Evolutionary conservation across 2,329 filamentous ascomycete genomes (phyloP).

Genomic region (Beauveria varroae): DNA sequence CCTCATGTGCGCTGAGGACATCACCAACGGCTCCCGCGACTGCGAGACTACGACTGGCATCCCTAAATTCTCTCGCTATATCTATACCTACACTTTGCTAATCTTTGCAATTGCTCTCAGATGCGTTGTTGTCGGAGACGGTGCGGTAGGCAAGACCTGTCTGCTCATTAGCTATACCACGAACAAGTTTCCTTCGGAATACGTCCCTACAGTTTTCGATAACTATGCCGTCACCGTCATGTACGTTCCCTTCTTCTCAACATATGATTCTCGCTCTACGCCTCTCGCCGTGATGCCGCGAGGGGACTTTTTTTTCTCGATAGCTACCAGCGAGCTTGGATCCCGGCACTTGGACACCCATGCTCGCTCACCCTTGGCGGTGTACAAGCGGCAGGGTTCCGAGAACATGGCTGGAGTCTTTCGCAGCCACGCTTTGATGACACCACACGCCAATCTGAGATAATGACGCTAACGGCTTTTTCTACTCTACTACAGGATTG

Average conservation of each 20-base stretch:
- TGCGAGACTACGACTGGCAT: neutral
- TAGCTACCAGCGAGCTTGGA: neutral
- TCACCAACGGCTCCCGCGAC: neutral
- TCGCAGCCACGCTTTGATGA: neutral
- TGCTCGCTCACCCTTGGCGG: neutral
- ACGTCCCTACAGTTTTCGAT: constrained; percentile 98
- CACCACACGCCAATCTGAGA: neutral
- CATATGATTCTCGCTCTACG: neutral
- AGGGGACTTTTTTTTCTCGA: neutral
- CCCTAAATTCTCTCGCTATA: neutral
- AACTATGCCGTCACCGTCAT: constrained; percentile 99
- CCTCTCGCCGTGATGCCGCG: neutral
- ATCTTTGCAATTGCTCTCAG: constrained; percentile 38
- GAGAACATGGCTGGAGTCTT: neutral
- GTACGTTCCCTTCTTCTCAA: constrained; percentile 51
- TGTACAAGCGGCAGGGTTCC: constrained; percentile 3
- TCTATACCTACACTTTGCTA: neutral
- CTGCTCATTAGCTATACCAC: constrained; percentile 98
- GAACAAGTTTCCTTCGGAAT: constrained; percentile 99
- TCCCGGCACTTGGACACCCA: neutral
- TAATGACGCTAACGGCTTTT: neutral
- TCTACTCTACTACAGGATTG: constrained; percentile 61
- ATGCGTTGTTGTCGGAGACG: constrained; percentile 97
- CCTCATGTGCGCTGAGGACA: constrained; percentile 5
- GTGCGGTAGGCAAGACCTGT: constrained; percentile 99